These are phyloP conservation scores for Orobanche coerulescens DNA, from an alignment of 257 asterid genomes.

Conservation along the genomic window DNA sequence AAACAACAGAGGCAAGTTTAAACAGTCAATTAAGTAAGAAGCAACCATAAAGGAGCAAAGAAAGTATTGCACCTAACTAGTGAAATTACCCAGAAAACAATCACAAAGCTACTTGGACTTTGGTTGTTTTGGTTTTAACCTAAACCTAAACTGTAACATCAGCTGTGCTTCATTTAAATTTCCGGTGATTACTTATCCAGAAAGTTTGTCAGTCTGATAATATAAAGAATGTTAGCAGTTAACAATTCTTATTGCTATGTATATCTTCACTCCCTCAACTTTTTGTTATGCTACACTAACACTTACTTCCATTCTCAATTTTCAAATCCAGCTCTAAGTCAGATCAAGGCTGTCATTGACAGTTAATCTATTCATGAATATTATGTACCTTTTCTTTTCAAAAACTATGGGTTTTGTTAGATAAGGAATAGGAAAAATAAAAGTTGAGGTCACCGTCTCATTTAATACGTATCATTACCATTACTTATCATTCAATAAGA, in stretches of 20 bases:
- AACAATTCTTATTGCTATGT: neutral
- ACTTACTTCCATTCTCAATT: neutral
- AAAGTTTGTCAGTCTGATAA: neutral
- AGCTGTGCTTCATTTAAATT: neutral
- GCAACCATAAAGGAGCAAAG: neutral
- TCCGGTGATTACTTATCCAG: neutral
- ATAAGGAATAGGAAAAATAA: neutral
- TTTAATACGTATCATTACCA: neutral
- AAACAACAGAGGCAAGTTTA: conserved; percentile 11
- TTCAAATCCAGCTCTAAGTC: neutral
- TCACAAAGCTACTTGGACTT: neutral
- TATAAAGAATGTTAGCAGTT: neutral
- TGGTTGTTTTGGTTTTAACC: neutral
- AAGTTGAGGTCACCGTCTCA: neutral
- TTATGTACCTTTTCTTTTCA: neutral
- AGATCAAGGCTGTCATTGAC: neutral
- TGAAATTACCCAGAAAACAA: neutral
- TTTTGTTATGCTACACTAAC: no score
- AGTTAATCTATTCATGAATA: neutral
- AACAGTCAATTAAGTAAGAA: conserved; percentile 1
- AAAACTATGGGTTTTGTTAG: neutral
- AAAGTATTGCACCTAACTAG: neutral
- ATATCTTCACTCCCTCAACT: neutral
- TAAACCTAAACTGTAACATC: neutral
- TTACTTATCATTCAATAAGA: no score